These are phyloP conservation scores for Coemansia sp. DNA, from an alignment of 371 early-diverging fungal genomes.

Conservation along the genomic window DNA sequence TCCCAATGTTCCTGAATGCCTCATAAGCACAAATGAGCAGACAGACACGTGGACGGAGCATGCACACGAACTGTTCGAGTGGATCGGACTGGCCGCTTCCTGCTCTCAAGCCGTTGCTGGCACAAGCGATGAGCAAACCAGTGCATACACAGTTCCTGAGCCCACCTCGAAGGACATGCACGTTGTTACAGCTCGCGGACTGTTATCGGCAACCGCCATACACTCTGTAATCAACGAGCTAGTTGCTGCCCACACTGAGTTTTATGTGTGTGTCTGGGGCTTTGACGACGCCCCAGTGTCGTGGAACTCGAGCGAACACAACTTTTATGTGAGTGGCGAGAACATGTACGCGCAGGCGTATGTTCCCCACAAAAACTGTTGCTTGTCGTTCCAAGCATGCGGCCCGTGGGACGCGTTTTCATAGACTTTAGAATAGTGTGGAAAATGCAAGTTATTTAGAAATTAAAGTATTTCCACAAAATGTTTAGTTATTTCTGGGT, in stretches of 20 bases:
- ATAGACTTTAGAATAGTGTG: neutral
- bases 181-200: conserved; percentile 26
- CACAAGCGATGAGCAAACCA: neutral
- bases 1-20: conserved; percentile 9
- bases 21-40: neutral
- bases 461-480: conserved; percentile 6
- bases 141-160: conserved; percentile 26
- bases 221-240: conserved; percentile 2
- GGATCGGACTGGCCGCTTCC: conserved; percentile 35
- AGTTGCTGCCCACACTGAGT: neutral
- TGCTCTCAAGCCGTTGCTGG: conserved; percentile 6
- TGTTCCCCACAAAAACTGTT: conserved; percentile 11
- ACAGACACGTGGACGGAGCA: conserved; percentile 30
- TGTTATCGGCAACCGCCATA: conserved; percentile 43
- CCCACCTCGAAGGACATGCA: conserved; percentile 13
- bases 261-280: conserved; percentile 49
- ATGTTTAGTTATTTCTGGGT: conserved; percentile 13
- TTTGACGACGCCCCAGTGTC: conserved; percentile 51
- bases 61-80: conserved; percentile 39
- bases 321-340: conserved; percentile 45
- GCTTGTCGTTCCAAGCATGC: conserved; percentile 44
- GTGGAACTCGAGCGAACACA: conserved; percentile 43
- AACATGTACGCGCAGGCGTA: conserved; percentile 48
- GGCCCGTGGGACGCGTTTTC: conserved; percentile 50
- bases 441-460: neutral